phyloP scores from a whole-genome alignment of 768 basidiomycete species.

The Pisolithus marmoratus region DNA sequence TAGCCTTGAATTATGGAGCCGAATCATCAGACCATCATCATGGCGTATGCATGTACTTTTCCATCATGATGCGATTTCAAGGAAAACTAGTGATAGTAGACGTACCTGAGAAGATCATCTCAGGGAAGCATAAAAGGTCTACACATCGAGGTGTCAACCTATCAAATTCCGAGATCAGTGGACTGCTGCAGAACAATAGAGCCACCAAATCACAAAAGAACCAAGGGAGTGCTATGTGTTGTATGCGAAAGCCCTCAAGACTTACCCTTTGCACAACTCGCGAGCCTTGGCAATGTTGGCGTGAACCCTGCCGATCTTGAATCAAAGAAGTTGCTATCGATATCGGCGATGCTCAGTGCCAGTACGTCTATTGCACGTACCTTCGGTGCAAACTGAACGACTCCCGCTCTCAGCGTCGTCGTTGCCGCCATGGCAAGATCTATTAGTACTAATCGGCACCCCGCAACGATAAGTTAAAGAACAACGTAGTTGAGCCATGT shows the following conservation, averaged over 20 bases:
- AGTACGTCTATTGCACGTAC: slow-evolving; percentile 22
- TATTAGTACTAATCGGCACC: too few relatives aligned
- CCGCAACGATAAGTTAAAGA: too few relatives aligned
- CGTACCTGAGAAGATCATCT: slow-evolving; percentile 80
- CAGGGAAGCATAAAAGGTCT: slow-evolving; percentile 81
- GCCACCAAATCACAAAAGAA: background rate
- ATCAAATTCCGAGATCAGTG: background rate
- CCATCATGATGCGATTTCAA: too few relatives aligned
- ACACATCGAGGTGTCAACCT: slow-evolving; percentile 69
- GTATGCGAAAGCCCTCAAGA: slow-evolving; percentile 5
- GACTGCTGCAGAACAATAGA: background rate
- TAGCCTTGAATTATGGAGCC: slow-evolving; percentile 50
- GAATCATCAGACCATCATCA: too few relatives aligned
- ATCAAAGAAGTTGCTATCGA: background rate
- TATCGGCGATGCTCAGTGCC: background rate
- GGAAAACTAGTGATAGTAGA: background rate
- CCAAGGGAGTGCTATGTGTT: background rate
- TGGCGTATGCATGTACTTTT: too few relatives aligned
- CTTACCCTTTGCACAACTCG: slow-evolving; percentile 56
- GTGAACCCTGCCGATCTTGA: slow-evolving; percentile 65
- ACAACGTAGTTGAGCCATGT: too few relatives aligned
- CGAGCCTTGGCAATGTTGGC: slow-evolving; percentile 63
- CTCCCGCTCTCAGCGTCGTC: slow-evolving; percentile 34
- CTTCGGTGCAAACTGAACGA: slow-evolving; percentile 52
- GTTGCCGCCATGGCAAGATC: slow-evolving; percentile 10